Base-by-base conservation (phyloP, 345 rosid species). In the Eucalyptus erythrocorys region DNA sequence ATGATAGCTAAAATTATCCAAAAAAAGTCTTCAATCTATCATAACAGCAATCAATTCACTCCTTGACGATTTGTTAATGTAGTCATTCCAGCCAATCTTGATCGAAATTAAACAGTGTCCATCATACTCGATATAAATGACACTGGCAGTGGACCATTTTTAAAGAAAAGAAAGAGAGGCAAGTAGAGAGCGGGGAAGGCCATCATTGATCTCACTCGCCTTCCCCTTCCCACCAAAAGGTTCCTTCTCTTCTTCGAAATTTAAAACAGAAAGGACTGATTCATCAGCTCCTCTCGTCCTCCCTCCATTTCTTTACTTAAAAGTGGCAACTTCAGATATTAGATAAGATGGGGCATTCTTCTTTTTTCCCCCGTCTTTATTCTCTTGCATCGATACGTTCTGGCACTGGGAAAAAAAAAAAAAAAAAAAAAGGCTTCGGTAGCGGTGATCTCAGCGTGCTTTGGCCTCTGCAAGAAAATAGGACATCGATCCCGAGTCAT, bases 81-180 rank as follows among this genome's bases (percentile, higher is more conserved):
- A 3, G 1, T n/a, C 10, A 13, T n/a, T 64, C 8, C 0, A 6
- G 0, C 4, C 10, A 30, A 64, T 2, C 7, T 64, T 64, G 10
- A 7, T 14, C 1, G 0, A n/a, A 64, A 64, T 64, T 14, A 30
- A n/a, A n/a, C 21, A 8, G 7, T 8, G 24, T 4, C 10, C 11
- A 2, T 26, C 37, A 4, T 9, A 17, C 3, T 66, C 8, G 6
- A 32, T n/a, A 15, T 16, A 8, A 17, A 1, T 7, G 2, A 17
- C 12, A 4, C 6, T 9, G 1, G 5, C 3, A 8, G 6, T 66
- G 21, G 6, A 17, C 5, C 34, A 66, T 66, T 7, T 66, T 13
- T 61, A 13, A 1, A 30, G 10, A 66, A 34, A 68, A 34, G 21
- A 17, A 68, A 16, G 2, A 32, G 42, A 68, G 57, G 19, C 57